Conservation (phyloP, 768 basidiomycete genomes). For the Psilocybe azurescens region DNA sequence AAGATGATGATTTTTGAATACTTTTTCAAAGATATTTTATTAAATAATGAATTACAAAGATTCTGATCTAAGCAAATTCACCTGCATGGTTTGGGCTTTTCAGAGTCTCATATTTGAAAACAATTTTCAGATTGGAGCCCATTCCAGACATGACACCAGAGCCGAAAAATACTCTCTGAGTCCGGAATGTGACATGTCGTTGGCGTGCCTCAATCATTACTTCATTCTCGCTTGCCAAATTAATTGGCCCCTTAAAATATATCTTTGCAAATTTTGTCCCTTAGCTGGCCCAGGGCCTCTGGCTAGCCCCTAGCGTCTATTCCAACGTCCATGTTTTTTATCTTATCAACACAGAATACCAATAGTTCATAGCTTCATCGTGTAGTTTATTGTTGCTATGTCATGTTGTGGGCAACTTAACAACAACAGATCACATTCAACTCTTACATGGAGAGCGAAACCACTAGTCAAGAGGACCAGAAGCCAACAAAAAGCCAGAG, state of each 20-base stretch:
- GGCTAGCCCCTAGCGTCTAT: neutral
- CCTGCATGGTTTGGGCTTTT: no score
- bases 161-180: neutral
- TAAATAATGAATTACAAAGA: no score
- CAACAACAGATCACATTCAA: neutral
- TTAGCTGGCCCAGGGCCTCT: neutral
- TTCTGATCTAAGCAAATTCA: no score
- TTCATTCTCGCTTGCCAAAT: slow-evolving; percentile 7
- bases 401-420: neutral
- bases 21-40: no score
- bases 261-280: neutral
- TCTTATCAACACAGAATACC: no score
- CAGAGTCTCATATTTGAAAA: no score
- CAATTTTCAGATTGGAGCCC: no score
- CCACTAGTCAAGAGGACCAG: neutral
- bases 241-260: neutral
- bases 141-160: no score
- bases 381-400: neutral
- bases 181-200: slow-evolving; percentile 7
- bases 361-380: no score
- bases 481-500: neutral
- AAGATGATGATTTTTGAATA: no score
- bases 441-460: neutral
- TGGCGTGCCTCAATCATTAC: slow-evolving; percentile 19
- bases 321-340: no score